A percentile compares a stretch with the other conserved stretches of the same genome.
phyloP scores from a whole-genome alignment of 2,329 filamentous ascomycete genomes.

The Corynespora cassiicola region DNA sequence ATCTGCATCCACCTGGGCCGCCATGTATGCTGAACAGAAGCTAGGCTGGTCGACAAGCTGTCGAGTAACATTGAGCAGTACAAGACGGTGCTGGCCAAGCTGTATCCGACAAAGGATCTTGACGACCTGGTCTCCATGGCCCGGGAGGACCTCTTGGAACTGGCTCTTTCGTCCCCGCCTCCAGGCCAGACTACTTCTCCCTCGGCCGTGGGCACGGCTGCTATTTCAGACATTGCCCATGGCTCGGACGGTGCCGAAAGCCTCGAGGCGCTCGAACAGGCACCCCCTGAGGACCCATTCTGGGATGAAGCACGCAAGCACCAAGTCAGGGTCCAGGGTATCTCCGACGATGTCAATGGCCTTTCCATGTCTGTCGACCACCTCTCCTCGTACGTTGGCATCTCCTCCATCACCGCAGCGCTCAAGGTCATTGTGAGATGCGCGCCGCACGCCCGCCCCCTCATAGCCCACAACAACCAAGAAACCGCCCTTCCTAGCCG shows the following conservation, averaged over 20 bases:
- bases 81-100: slow-evolving; percentile 48
- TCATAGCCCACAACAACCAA: slow-evolving; percentile 53
- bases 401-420: slow-evolving; percentile 77
- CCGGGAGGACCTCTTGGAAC: slow-evolving; percentile 53
- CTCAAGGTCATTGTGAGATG: slow-evolving; percentile 71
- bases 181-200: slow-evolving; percentile 39
- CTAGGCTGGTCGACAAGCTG: slow-evolving; percentile 64
- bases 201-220: slow-evolving; percentile 28
- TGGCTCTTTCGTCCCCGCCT: slow-evolving; percentile 51
- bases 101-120: slow-evolving; percentile 52
- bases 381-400: slow-evolving; percentile 71
- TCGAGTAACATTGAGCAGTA: slow-evolving; percentile 57
- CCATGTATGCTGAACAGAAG: slow-evolving; percentile 64
- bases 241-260: slow-evolving; percentile 59
- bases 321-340: slow-evolving; percentile 50
- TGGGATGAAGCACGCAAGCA: slow-evolving; percentile 68
- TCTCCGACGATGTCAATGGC: slow-evolving; percentile 75
- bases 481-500: slow-evolving; percentile 45
- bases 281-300: slow-evolving; percentile 68
- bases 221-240: slow-evolving; percentile 44
- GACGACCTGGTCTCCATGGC: slow-evolving; percentile 48
- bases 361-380: slow-evolving; percentile 68
- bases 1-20: slow-evolving; percentile 43
- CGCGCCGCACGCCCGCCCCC: slow-evolving; percentile 57
- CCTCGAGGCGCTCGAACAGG: slow-evolving; percentile 70